Percentiles rank a stretch among this genome's conserved stretches.
phyloP scores from a whole-genome alignment of 78 protist genomes.

The Tieghemostelium lacteum region DNA sequence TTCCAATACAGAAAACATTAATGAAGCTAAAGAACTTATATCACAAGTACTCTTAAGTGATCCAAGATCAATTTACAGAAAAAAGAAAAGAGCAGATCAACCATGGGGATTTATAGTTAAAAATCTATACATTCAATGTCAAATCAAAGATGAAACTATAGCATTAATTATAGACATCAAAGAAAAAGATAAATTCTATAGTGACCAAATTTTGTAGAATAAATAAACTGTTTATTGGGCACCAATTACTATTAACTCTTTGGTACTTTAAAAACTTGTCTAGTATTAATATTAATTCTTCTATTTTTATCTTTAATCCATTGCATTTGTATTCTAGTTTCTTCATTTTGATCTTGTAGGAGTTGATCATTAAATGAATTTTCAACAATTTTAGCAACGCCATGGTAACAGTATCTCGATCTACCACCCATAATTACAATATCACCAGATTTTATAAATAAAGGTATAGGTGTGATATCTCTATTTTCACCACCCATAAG shows the following conservation, averaged over 20 bases:
- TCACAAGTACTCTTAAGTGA: slow-evolving; percentile 33
- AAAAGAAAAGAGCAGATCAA: slow-evolving; percentile 17
- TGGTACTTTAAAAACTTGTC: slow-evolving; percentile 82
- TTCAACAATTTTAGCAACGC: slow-evolving; percentile 79
- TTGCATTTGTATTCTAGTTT: slow-evolving; percentile 17
- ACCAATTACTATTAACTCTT: slow-evolving; percentile 23
- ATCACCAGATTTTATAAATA: slow-evolving; percentile 77
- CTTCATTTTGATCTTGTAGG: slow-evolving; percentile 10
- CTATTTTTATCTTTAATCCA: slow-evolving; percentile 74
- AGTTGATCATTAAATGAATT: slow-evolving; percentile 24
- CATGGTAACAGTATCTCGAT: slow-evolving; percentile 83
- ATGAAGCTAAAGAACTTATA: background rate
- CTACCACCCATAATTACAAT: slow-evolving; percentile 82
- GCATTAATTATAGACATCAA: slow-evolving; percentile 11
- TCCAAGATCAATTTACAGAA: slow-evolving; percentile 55
- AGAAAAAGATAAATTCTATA: slow-evolving; percentile 1
- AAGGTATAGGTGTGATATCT: slow-evolving; percentile 71
- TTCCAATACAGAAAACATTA: background rate
- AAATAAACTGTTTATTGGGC: background rate
- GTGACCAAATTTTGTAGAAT: background rate
- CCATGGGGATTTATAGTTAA: slow-evolving; percentile 44
- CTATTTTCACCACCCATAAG: slow-evolving; percentile 78
- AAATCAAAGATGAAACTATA: background rate
- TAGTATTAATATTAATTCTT: slow-evolving; percentile 74
- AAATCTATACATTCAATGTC: slow-evolving; percentile 45